Conservation (phyloP, 176 grass and related monocot species). For the Ananas comosus region DNA sequence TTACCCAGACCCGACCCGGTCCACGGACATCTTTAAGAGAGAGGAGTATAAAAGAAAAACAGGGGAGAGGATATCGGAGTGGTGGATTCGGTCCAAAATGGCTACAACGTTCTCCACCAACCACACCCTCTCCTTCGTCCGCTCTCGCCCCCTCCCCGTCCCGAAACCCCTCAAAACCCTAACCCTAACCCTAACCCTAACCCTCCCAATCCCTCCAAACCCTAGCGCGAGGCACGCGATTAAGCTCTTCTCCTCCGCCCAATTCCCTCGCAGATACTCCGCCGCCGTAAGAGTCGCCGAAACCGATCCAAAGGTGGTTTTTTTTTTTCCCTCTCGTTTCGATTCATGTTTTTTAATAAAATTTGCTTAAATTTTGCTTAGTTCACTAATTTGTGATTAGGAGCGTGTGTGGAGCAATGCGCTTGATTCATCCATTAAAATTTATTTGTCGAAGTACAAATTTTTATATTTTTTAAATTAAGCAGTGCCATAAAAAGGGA, state of each 20-base stretch:
- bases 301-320: constrained; percentile 12
- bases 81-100: constrained; percentile 3
- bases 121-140: constrained; percentile 5
- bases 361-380: background rate
- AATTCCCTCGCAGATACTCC: constrained; percentile 1
- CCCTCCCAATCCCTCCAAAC: background rate
- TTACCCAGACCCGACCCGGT: too few species aligned
- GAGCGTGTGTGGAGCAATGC: too few species aligned
- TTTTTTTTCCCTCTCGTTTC: background rate
- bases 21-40: too few species aligned
- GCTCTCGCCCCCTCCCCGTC: background rate
- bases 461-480: too few species aligned
- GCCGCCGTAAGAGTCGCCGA: constrained; percentile 5
- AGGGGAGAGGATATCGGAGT: background rate
- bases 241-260: background rate
- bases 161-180: background rate
- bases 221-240: background rate
- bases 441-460: too few species aligned
- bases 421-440: too few species aligned
- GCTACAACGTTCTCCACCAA: constrained; percentile 1
- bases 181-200: background rate
- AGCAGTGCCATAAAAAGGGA: too few species aligned
- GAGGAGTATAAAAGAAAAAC: background rate
- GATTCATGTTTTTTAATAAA: background rate
- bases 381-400: too few species aligned